A percentile compares a stretch with the other conserved stretches of the same genome.
Evolutionary conservation across 768 basidiomycete species (phyloP).

Genomic region (Ramaria rubella): DNA sequence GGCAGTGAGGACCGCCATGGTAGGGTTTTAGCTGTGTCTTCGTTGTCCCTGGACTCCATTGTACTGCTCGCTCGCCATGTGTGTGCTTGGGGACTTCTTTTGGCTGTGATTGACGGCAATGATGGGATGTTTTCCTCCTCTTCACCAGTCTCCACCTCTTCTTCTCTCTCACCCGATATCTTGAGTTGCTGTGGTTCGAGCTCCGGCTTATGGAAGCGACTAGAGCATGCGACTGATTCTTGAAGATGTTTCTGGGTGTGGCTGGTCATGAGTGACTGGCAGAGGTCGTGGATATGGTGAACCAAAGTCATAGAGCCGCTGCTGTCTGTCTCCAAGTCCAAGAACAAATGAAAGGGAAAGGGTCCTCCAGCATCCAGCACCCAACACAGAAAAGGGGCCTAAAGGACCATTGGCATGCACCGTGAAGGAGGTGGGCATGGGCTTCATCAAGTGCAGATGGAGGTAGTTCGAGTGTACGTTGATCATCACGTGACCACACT

Average conservation of each 20-base stretch:
- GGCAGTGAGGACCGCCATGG: slow-evolving; percentile 1
- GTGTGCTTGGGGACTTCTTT: neutral
- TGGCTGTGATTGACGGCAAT: neutral
- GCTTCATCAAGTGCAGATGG: too few relatives aligned
- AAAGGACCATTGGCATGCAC: too few relatives aligned
- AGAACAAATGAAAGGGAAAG: too few relatives aligned
- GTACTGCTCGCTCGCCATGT: neutral
- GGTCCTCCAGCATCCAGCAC: too few relatives aligned
- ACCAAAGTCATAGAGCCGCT: too few relatives aligned
- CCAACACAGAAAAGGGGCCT: too few relatives aligned
- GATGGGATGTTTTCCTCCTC: slow-evolving; percentile 2
- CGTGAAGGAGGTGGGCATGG: too few relatives aligned
- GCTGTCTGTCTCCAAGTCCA: too few relatives aligned
- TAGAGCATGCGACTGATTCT: neutral
- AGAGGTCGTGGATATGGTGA: too few relatives aligned
- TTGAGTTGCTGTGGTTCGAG: neutral
- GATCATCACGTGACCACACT: too few relatives aligned
- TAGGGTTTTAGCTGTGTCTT: neutral
- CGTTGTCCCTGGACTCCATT: neutral
- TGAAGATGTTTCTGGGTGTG: neutral
- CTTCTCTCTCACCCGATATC: slow-evolving; percentile 1
- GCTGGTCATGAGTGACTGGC: neutral
- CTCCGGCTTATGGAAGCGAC: neutral
- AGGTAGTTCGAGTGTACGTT: too few relatives aligned
- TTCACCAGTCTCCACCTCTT: neutral